phyloP scores from a whole-genome alignment of 164 flowering plant genomes.

The Nymphaea thermarum region DNA sequence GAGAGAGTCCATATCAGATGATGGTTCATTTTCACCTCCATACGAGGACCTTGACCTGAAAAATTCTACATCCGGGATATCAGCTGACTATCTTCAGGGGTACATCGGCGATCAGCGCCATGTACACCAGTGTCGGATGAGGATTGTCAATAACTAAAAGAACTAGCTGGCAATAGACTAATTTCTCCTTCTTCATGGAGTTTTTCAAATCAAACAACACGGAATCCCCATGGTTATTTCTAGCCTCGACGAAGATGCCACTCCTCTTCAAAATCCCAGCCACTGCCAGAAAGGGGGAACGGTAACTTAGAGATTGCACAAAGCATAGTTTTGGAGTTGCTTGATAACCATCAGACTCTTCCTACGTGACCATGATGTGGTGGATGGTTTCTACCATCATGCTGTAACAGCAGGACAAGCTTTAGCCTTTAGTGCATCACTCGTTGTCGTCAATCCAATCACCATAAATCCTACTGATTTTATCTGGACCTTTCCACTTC shows the following conservation, averaged over 20 bases:
- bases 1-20: too few species aligned
- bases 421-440: constrained; percentile 4
- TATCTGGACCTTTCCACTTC: constrained; percentile 98
- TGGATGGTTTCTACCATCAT: too few species aligned
- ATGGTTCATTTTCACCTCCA: too few species aligned
- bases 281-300: background rate
- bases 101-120: too few species aligned
- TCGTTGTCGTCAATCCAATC: constrained; percentile 96
- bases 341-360: too few species aligned
- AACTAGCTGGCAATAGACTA: background rate
- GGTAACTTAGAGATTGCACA: too few species aligned
- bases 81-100: too few species aligned
- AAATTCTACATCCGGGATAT: too few species aligned
- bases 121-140: background rate
- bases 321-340: too few species aligned
- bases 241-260: background rate
- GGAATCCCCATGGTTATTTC: background rate
- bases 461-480: constrained; percentile 94
- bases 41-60: too few species aligned
- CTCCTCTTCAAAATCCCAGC: background rate
- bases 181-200: background rate
- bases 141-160: background rate
- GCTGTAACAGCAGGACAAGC: too few species aligned
- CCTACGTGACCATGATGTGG: too few species aligned
- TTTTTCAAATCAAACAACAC: background rate